phyloP scores from a whole-genome alignment of 306 rosid species.

The Mucuna pruriens region DNA sequence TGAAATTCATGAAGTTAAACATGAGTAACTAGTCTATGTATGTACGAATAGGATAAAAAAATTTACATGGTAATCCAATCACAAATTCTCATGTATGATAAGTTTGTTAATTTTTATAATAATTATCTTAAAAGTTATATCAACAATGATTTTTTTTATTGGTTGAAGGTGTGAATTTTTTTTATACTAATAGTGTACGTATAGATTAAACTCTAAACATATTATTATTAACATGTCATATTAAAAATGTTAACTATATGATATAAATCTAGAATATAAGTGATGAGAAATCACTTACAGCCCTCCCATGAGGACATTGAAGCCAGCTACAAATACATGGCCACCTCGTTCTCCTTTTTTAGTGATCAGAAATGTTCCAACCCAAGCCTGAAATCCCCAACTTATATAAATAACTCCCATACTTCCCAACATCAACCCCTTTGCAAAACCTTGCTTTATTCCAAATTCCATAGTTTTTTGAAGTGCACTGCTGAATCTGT shows the following conservation, averaged over 20 bases:
- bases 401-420: constrained; percentile 81
- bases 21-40: too few species aligned
- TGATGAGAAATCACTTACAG: constrained; percentile 61
- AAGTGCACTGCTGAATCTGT: constrained; percentile 74
- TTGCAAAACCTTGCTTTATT: constrained; percentile 70
- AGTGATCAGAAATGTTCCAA: constrained; percentile 76
- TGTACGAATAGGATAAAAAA: too few species aligned
- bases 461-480: constrained; percentile 68
- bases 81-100: too few species aligned
- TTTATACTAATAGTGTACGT: too few species aligned
- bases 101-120: too few species aligned
- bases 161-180: too few species aligned
- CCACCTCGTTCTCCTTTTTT: constrained; percentile 81
- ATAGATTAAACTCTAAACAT: too few species aligned
- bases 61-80: too few species aligned
- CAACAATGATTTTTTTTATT: too few species aligned
- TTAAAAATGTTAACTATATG: background rate
- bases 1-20: constrained; percentile 49
- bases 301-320: constrained; percentile 93
- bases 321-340: constrained; percentile 82
- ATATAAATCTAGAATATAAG: background rate
- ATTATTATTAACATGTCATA: constrained; percentile 5
- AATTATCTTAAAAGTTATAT: too few species aligned
- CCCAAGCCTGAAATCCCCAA: constrained; percentile 98
- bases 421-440: constrained; percentile 92